Percentiles rank a stretch among this genome's conserved stretches.
These are phyloP conservation scores for Pyrus betulifolia DNA, from an alignment of 306 rosid genomes.

Conservation along the genomic window DNA sequence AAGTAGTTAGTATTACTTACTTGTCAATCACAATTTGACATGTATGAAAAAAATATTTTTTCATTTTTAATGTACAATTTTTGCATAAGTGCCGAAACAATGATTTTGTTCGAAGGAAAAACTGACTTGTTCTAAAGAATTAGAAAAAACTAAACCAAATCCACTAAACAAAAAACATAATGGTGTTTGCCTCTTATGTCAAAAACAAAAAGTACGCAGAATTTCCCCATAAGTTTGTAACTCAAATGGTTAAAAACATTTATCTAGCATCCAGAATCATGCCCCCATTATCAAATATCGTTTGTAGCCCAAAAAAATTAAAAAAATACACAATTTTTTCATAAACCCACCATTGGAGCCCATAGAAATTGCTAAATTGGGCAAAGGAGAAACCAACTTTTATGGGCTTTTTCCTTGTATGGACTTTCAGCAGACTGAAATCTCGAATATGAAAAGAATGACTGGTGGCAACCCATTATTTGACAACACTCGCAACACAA, in stretches of 20 bases:
- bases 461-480: background rate
- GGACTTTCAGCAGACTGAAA: background rate
- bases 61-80: no score
- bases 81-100: no score
- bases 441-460: background rate
- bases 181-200: background rate
- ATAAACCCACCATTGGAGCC: background rate
- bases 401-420: background rate
- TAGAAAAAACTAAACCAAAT: background rate
- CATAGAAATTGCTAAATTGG: background rate
- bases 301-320: no score
- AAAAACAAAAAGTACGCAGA: background rate
- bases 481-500: background rate
- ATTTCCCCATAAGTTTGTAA: background rate
- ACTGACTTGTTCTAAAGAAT: background rate
- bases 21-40: no score
- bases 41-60: no score
- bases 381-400: background rate
- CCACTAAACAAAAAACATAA: background rate
- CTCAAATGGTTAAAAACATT: no score
- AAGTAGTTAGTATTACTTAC: no score
- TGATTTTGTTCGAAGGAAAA: no score
- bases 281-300: fast-evolving
- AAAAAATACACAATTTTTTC: background rate
- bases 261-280: no score